A percentile compares a stretch with the other conserved stretches of the same genome.
phyloP scores from a whole-genome alignment of 2,329 filamentous ascomycete genomes.

The Neonectria neomacrospora region DNA sequence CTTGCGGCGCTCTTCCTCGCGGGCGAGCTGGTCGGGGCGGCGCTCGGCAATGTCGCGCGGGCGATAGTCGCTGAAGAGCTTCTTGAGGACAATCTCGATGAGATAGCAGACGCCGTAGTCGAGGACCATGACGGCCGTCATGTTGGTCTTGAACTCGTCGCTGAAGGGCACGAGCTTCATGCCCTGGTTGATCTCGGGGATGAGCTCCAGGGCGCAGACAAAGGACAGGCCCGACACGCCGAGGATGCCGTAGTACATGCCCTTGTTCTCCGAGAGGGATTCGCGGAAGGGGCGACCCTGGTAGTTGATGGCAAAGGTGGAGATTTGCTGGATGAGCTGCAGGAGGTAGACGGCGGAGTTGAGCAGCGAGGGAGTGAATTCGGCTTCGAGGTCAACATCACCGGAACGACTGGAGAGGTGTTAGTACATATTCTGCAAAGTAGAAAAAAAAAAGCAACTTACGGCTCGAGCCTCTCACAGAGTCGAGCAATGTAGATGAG shows the following conservation, averaged over 20 bases:
- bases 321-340: constrained; percentile 98
- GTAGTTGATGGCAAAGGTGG: constrained; percentile 99
- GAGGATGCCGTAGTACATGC: constrained; percentile 97
- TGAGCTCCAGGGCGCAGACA: constrained; percentile 91
- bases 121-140: constrained; percentile 85
- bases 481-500: constrained; percentile 93
- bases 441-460: constrained; percentile 57
- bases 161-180: constrained; percentile 93
- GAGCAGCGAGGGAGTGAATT: constrained; percentile 91
- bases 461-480: constrained; percentile 88
- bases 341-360: constrained; percentile 98
- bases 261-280: constrained; percentile 92
- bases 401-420: constrained; percentile 57
- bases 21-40: constrained; percentile 84
- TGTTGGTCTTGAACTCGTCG: constrained; percentile 86
- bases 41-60: constrained; percentile 93
- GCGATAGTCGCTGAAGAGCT: constrained; percentile 86
- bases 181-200: constrained; percentile 94
- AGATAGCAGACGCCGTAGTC: constrained; percentile 90
- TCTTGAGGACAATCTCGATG: constrained; percentile 88
- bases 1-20: constrained; percentile 76
- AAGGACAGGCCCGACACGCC: constrained; percentile 92
- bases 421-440: constrained; percentile 40
- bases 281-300: constrained; percentile 98
- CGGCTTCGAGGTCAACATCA: constrained; percentile 89